Percentiles rank a stretch among this genome's conserved stretches.
phyloP scores from a whole-genome alignment of 495 filamentous ascomycete genomes.

The Trichodelitschia bisporula region DNA sequence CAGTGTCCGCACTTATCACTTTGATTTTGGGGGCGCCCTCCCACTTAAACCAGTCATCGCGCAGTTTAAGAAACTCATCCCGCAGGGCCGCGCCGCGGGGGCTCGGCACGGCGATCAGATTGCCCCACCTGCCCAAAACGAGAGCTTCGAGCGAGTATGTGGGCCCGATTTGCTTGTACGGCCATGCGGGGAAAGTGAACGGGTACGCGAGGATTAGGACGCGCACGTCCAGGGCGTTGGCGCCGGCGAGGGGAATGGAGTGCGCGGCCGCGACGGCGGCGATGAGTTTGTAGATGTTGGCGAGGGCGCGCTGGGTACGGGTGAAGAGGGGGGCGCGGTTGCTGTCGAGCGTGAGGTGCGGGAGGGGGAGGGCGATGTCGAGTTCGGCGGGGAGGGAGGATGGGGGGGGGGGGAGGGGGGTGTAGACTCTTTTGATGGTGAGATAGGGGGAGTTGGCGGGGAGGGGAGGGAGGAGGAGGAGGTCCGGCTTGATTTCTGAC shows the following conservation, averaged over 20 bases:
- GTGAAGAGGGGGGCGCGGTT: constrained; percentile 21
- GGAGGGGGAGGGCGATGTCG: constrained; percentile 27
- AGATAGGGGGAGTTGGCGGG: constrained; percentile 21
- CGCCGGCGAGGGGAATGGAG: constrained; percentile 34
- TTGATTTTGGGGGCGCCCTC: background rate
- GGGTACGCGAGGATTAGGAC: constrained; percentile 28
- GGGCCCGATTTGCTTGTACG: no score
- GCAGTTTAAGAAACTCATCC: constrained; percentile 16
- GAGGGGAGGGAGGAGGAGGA: constrained; percentile 32
- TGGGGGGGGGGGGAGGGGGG: constrained; percentile 18
- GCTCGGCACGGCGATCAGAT: background rate
- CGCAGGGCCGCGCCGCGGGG: constrained; percentile 8
- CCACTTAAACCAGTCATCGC: constrained; percentile 2
- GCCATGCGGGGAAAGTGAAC: no score
- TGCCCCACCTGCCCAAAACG: no score
- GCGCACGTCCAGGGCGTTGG: constrained; percentile 52
- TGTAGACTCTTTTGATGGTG: constrained; percentile 29
- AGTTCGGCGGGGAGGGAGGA: constrained; percentile 15
- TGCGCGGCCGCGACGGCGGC: constrained; percentile 37
- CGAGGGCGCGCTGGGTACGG: constrained; percentile 42
- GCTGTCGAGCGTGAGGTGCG: constrained; percentile 20
- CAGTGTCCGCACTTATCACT: background rate
- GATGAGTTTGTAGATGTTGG: constrained; percentile 55
- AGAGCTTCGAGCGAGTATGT: no score
- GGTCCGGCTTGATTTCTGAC: constrained; percentile 5